Evolutionary conservation across 371 early-diverging fungal species (phyloP).

Genomic region (Syncephalastrum sp.): DNA sequence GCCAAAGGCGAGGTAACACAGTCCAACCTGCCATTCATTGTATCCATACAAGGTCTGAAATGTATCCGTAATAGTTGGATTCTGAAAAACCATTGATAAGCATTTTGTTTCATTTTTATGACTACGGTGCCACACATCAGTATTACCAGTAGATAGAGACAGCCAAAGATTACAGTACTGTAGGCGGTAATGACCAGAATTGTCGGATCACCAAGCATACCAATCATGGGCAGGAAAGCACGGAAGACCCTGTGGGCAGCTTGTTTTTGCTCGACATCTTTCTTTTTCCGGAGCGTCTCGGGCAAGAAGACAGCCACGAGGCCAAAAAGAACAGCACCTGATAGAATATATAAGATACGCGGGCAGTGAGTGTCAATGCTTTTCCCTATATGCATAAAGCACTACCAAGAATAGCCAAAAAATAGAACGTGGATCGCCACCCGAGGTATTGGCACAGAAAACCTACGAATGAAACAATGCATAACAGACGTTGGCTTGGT

Average conservation of each 20-base stretch:
- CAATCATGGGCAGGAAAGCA: constrained; percentile 21
- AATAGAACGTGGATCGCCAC: constrained; percentile 68
- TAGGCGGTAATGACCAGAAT: constrained; percentile 25
- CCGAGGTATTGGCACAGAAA: constrained; percentile 56
- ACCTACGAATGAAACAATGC: constrained; percentile 21
- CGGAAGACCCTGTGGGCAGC: not conserved
- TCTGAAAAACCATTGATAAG: constrained; percentile 17
- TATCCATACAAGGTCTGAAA: constrained; percentile 32
- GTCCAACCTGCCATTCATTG: constrained; percentile 36
- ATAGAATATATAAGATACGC: no score
- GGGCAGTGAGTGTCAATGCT: not conserved
- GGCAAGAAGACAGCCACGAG: constrained; percentile 27
- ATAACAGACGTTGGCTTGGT: not conserved
- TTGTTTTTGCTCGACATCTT: not conserved
- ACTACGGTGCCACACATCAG: not conserved
- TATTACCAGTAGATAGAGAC: constrained; percentile 27
- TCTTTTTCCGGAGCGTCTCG: constrained; percentile 24
- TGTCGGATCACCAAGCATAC: constrained; percentile 24
- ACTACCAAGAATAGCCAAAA: constrained; percentile 51
- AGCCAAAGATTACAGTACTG: constrained; percentile 29
- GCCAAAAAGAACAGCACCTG: constrained; percentile 17
- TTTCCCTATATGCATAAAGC: no score
- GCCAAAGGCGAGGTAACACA: constrained; percentile 48
- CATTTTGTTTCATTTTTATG: not conserved
- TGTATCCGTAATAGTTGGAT: constrained; percentile 40